Conservation (phyloP, 306 rosid species). For the Spatholobus suberectus region DNA sequence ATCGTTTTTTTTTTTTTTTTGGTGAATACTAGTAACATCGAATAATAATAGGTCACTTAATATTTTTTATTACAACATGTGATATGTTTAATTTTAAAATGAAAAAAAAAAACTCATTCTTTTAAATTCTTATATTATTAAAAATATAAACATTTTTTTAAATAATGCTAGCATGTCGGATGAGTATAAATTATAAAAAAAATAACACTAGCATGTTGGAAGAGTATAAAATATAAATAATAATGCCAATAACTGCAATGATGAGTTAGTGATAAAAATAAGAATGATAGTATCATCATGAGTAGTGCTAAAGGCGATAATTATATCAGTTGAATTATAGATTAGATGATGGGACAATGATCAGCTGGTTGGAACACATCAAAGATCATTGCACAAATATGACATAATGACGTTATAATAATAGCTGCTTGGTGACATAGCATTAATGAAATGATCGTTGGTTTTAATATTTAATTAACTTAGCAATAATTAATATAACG, state of each 20-base stretch:
- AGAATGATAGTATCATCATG: background rate
- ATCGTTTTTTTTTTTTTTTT: too few relatives aligned
- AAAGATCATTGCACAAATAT: background rate
- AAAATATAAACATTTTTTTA: background rate
- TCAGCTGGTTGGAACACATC: conserved; percentile 14
- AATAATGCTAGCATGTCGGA: background rate
- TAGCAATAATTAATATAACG: background rate
- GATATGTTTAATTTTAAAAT: background rate
- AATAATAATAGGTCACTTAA: background rate
- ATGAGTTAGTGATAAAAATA: conserved; percentile 28
- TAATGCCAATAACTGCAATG: conserved; percentile 2
- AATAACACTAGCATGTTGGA: background rate
- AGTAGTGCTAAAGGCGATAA: background rate
- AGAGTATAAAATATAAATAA: background rate
- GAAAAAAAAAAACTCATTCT: background rate
- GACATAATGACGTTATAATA: conserved; percentile 5
- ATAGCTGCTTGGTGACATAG: background rate
- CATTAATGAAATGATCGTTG: background rate
- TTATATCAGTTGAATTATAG: background rate
- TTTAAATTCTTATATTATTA: background rate
- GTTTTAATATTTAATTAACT: background rate
- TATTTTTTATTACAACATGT: background rate
- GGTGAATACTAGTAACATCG: background rate
- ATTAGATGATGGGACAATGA: conserved; percentile 26
- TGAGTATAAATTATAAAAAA: background rate